These are phyloP conservation scores for Avena eriantha DNA, from an alignment of 176 grass and related monocot species.

Conservation along the genomic window DNA sequence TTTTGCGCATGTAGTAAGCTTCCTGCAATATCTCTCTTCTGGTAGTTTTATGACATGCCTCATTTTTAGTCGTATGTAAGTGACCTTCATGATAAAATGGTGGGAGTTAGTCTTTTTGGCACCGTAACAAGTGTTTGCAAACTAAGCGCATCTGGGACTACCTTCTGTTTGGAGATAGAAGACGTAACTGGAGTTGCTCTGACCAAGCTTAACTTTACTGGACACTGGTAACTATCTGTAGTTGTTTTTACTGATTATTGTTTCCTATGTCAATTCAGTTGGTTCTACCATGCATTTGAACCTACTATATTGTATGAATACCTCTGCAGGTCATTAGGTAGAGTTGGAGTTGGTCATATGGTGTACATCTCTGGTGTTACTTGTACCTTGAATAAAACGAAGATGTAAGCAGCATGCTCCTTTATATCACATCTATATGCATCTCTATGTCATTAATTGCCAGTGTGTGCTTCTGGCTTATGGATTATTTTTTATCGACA, in stretches of 20 bases:
- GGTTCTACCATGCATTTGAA: conserved; percentile 41
- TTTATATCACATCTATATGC: conserved; percentile 33
- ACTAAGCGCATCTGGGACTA: conserved; percentile 52
- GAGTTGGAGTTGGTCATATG: conserved; percentile 79
- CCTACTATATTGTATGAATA: conserved; percentile 38
- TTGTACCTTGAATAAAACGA: conserved; percentile 64
- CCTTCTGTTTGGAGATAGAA: conserved; percentile 79
- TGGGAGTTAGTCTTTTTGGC: conserved; percentile 81
- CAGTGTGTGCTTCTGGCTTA: conserved; percentile 23
- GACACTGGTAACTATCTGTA: conserved; percentile 62
- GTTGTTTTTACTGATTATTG: conserved; percentile 39
- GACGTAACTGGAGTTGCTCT: conserved; percentile 71
- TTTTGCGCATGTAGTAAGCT: not conserved
- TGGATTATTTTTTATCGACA: conserved; percentile 48
- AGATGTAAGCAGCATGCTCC: conserved; percentile 61
- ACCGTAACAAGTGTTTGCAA: conserved; percentile 67
- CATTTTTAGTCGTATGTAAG: conserved; percentile 65
- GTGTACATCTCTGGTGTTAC: conserved; percentile 80
- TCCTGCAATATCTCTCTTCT: conserved; percentile 9
- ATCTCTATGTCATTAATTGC: conserved; percentile 8
- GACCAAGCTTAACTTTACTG: conserved; percentile 72
- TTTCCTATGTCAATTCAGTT: conserved; percentile 30
- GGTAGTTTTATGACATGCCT: conserved; percentile 24
- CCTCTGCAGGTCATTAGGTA: conserved; percentile 84
- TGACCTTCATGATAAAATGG: conserved; percentile 84